Conservation (phyloP, 2,329 filamentous ascomycete species). For the Colletotrichum gigasporum region DNA sequence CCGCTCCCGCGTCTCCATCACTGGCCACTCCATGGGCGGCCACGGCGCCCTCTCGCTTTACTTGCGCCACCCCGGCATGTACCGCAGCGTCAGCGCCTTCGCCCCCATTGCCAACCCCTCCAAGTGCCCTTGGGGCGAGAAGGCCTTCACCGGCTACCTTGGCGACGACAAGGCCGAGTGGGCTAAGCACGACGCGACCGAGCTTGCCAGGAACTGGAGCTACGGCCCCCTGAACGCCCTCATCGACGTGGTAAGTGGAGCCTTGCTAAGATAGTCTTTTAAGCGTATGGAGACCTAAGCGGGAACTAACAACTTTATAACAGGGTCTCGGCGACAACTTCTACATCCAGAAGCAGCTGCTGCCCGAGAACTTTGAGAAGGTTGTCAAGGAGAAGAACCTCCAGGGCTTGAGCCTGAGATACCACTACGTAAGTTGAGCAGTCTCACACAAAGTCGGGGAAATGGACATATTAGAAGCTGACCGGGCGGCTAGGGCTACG, state of each 20-base stretch:
- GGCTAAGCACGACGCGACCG: conserved; percentile 91
- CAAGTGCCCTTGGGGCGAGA: conserved; percentile 91
- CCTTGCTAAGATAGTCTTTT: not conserved
- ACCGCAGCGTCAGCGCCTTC: conserved; percentile 89
- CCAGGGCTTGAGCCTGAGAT: conserved; percentile 78
- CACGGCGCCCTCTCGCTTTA: conserved; percentile 94
- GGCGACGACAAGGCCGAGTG: conserved; percentile 80
- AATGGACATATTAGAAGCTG: not conserved
- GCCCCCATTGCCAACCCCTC: conserved; percentile 89
- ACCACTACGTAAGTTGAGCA: conserved; percentile 73
- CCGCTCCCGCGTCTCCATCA: conserved; percentile 76
- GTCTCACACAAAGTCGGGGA: not conserved
- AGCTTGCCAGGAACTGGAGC: conserved; percentile 82
- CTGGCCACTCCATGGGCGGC: conserved; percentile 96
- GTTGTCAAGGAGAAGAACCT: conserved; percentile 82
- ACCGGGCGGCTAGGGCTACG: conserved; percentile 72
- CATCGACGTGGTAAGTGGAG: conserved; percentile 80
- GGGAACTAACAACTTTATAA: not conserved
- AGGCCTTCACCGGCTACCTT: conserved; percentile 93
- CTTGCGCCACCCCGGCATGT: conserved; percentile 89
- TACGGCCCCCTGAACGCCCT: conserved; percentile 74
- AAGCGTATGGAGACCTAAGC: not conserved
- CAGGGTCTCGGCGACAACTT: conserved; percentile 95
- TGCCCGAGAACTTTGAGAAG: conserved; percentile 90
- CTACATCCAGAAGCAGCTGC: conserved; percentile 91